These are phyloP conservation scores for Ascochyta fabae DNA, from an alignment of 2,329 filamentous ascomycete species.

Conservation along the genomic window DNA sequence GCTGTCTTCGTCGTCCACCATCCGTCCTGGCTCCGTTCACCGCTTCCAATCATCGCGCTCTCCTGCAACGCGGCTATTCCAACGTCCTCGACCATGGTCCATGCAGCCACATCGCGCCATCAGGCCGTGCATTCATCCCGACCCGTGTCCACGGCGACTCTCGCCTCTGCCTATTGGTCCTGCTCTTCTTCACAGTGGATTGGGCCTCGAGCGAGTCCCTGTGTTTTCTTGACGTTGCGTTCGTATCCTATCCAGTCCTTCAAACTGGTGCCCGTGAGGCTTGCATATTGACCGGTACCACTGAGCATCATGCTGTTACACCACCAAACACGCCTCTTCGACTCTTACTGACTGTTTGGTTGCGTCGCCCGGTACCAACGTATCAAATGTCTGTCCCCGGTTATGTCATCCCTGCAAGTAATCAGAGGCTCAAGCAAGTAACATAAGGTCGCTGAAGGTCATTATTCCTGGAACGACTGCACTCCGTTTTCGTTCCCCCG, in stretches of 20 bases:
- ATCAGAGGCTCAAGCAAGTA: slow-evolving; percentile 12
- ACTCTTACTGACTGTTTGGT: slow-evolving; percentile 1
- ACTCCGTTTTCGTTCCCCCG: slow-evolving; percentile 4
- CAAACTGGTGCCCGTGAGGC: slow-evolving; percentile 4
- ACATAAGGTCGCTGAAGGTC: slow-evolving; percentile 1
- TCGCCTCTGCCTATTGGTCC: slow-evolving; percentile 6
- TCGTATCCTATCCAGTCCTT: slow-evolving; percentile 4
- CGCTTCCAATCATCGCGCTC: slow-evolving; percentile 14
- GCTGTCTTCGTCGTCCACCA: slow-evolving; percentile 1
- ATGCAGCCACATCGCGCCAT: slow-evolving; percentile 17
- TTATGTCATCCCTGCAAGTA: slow-evolving; percentile 7
- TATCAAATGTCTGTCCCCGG: not conserved
- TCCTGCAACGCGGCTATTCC: slow-evolving; percentile 17
- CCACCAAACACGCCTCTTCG: not conserved
- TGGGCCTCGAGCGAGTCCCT: not conserved
- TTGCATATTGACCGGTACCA: slow-evolving; percentile 6
- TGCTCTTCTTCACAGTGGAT: not conserved
- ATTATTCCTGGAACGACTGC: not conserved
- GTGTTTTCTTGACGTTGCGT: not conserved
- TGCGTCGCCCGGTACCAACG: not conserved
- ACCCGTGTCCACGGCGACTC: slow-evolving; percentile 2
- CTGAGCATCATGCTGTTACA: slow-evolving; percentile 8
- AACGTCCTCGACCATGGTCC: slow-evolving; percentile 13
- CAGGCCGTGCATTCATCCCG: slow-evolving; percentile 3
- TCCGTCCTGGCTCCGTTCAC: slow-evolving; percentile 7